These are phyloP conservation scores for Hyphopichia fennica DNA, from an alignment of 1,139 yeast genomes.

Conservation along the genomic window DNA sequence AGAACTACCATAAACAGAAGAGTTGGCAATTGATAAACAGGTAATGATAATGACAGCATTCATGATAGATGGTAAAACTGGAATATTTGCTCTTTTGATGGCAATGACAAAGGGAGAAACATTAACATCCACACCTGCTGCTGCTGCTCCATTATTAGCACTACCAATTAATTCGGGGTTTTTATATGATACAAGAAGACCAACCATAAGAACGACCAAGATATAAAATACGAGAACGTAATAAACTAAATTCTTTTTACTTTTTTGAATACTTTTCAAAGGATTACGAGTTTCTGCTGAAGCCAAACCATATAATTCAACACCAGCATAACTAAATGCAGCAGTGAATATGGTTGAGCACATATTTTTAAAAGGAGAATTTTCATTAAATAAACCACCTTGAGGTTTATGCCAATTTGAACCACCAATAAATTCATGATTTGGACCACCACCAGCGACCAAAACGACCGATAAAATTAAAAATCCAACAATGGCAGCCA, in stretches of 20 bases:
- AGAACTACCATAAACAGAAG: slow-evolving; percentile 37
- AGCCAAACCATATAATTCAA: slow-evolving; percentile 35
- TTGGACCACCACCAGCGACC: slow-evolving; percentile 35
- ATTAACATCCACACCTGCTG: slow-evolving; percentile 22
- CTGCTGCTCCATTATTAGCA: slow-evolving; percentile 7
- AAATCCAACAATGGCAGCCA: slow-evolving; percentile 33
- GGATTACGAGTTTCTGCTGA: slow-evolving; percentile 38
- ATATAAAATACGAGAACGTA: slow-evolving; percentile 33
- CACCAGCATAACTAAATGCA: slow-evolving; percentile 25
- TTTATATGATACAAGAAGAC: slow-evolving; percentile 31
- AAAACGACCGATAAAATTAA: slow-evolving; percentile 24
- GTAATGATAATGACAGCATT: slow-evolving; percentile 33
- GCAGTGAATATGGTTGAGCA: slow-evolving; percentile 24
- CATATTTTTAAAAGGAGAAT: slow-evolving; percentile 26
- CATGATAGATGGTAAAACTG: slow-evolving; percentile 33
- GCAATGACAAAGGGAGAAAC: slow-evolving; percentile 45
- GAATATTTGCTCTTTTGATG: slow-evolving; percentile 29
- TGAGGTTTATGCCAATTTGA: slow-evolving; percentile 31
- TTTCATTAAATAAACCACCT: slow-evolving; percentile 29
- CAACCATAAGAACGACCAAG: slow-evolving; percentile 29
- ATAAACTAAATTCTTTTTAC: slow-evolving; percentile 38
- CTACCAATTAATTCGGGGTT: slow-evolving; percentile 15
- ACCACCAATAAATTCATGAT: slow-evolving; percentile 30
- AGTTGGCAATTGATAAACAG: slow-evolving; percentile 35
- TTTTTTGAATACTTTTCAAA: slow-evolving; percentile 30